phyloP scores from a whole-genome alignment of 345 rosid genomes.

The Murraya paniculata region DNA sequence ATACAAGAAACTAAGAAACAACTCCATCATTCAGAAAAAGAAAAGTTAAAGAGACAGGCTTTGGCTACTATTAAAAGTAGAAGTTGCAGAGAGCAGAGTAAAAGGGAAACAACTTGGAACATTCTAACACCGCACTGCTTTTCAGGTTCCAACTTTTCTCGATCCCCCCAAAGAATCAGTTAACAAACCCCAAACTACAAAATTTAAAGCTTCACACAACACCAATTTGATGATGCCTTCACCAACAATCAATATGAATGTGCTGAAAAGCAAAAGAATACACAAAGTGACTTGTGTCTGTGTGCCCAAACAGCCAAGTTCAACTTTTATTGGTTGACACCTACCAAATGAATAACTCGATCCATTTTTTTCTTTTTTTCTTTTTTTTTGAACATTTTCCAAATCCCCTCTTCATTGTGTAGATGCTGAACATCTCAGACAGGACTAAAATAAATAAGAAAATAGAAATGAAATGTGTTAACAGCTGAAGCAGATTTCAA shows the following conservation, averaged over 20 bases:
- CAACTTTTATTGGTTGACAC: slow-evolving; percentile 16
- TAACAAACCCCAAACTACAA: slow-evolving; percentile 3
- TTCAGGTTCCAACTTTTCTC: slow-evolving; percentile 9
- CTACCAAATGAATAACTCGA: slow-evolving; percentile 22
- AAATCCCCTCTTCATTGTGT: slow-evolving; percentile 14
- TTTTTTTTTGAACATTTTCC: no score
- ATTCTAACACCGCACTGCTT: slow-evolving; percentile 1
- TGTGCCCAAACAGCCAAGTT: slow-evolving; percentile 15
- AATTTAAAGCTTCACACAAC: slow-evolving; percentile 13
- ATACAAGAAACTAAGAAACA: background rate
- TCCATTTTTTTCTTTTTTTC: background rate
- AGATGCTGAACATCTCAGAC: slow-evolving; percentile 11
- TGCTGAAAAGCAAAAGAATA: background rate
- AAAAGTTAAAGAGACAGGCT: slow-evolving; percentile 10
- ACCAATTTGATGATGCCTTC: background rate
- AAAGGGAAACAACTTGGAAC: background rate
- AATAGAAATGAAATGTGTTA: slow-evolving; percentile 18
- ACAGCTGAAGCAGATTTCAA: slow-evolving; percentile 26
- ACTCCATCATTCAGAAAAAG: background rate
- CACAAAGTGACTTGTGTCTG: slow-evolving; percentile 3
- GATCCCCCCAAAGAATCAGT: background rate
- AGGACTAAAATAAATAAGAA: slow-evolving; percentile 17
- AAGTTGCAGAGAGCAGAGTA: background rate
- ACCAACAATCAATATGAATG: background rate
- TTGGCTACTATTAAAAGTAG: slow-evolving; percentile 12